phyloP scores from a whole-genome alignment of 148 eudicot genomes.

The Camellia granthamiana region DNA sequence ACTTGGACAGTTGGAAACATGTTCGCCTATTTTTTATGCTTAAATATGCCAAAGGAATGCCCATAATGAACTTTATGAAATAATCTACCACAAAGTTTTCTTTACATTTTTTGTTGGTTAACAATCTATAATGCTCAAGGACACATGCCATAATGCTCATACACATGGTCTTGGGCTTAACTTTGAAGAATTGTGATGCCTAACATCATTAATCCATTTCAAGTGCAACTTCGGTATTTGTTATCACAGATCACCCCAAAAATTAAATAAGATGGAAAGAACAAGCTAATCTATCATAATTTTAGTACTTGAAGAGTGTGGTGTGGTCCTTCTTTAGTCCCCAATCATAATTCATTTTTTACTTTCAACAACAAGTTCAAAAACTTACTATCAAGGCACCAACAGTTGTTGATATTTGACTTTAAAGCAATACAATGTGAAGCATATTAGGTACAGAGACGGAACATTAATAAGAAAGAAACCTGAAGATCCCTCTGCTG shows the following conservation, averaged over 20 bases:
- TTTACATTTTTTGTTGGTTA: neutral
- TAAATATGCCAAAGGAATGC: neutral
- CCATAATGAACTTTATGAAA: neutral
- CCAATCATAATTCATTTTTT: neutral
- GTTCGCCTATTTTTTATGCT: neutral
- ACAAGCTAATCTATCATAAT: neutral
- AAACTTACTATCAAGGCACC: neutral
- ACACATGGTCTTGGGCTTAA: neutral
- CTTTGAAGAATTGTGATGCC: neutral
- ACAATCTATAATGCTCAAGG: neutral
- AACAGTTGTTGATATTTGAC: neutral
- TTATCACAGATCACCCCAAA: neutral
- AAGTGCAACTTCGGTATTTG: neutral
- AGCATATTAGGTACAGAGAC: neutral
- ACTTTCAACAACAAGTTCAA: neutral
- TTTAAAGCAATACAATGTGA: neutral
- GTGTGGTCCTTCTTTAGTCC: neutral
- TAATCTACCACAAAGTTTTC: neutral
- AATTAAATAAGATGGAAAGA: neutral
- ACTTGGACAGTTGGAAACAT: neutral
- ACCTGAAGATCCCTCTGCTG: constrained; percentile 96
- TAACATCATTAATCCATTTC: neutral
- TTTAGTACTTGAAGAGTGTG: neutral
- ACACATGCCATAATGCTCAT: neutral
- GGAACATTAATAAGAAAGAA: neutral